These are phyloP conservation scores for Fusarium sp. DNA, from an alignment of 2,329 filamentous ascomycete species.

Conservation along the genomic window DNA sequence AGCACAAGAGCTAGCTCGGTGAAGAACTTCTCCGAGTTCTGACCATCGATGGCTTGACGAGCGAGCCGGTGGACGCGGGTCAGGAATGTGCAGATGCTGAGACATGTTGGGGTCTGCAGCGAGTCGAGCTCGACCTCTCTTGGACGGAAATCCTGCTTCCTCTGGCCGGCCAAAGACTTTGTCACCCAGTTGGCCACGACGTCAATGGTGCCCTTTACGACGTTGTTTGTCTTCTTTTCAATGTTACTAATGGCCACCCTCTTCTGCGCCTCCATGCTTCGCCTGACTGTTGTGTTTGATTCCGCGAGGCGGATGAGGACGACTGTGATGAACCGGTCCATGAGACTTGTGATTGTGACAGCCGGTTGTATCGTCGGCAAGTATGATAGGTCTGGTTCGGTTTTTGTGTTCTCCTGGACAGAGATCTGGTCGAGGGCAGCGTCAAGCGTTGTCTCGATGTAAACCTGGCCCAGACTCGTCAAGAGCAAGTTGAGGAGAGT, in stretches of 20 bases:
- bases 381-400: slow-evolving; percentile 88
- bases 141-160: slow-evolving; percentile 91
- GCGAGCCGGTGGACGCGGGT: slow-evolving; percentile 71
- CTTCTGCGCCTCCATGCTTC: slow-evolving; percentile 88
- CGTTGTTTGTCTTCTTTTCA: slow-evolving; percentile 81
- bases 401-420: slow-evolving; percentile 80
- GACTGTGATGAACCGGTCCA: slow-evolving; percentile 90
- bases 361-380: slow-evolving; percentile 81
- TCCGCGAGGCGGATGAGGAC: slow-evolving; percentile 91
- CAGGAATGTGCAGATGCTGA: slow-evolving; percentile 83
- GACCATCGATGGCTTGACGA: slow-evolving; percentile 78
- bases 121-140: slow-evolving; percentile 82
- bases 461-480: slow-evolving; percentile 87
- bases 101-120: slow-evolving; percentile 87
- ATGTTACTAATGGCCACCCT: slow-evolving; percentile 78
- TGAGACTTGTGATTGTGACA: slow-evolving; percentile 90
- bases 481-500: slow-evolving; percentile 85
- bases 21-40: slow-evolving; percentile 84
- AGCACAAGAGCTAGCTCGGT: slow-evolving; percentile 85
- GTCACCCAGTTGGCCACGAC: slow-evolving; percentile 80
- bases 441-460: slow-evolving; percentile 73
- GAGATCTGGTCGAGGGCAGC: slow-evolving; percentile 79
- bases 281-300: slow-evolving; percentile 87
- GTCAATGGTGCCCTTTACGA: slow-evolving; percentile 68
- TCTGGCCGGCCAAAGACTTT: slow-evolving; percentile 79